Evolutionary conservation across 768 basidiomycete genomes (phyloP), one percentile per base, ranked within the genome.

Genomic region (Russula foetens): DNA sequence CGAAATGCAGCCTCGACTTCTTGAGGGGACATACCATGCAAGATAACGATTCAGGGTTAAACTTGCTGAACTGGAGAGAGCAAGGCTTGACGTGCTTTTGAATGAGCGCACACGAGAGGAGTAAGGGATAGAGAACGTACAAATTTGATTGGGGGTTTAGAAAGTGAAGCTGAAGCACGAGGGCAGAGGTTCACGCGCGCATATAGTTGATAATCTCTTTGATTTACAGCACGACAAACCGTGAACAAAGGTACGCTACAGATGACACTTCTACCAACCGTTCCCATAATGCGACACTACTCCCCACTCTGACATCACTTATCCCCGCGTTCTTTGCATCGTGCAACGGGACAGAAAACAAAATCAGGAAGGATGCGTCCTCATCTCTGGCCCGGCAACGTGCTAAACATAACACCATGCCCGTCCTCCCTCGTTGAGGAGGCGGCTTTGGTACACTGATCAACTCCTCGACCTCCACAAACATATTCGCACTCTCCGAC

Each of bases 1-100:
- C 68, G 74, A 65, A 67, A 66, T 41, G 54, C 49, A 50, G 53
- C 45, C 39, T 67, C 69, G 61, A 72, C 70, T 61, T 71, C 56
- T 67, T 68, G 73, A n/a, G 65, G 65, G 33, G 66, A 58, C 65
- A 63, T 67, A 50, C 59, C 50, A 52, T 59, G 44, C 61, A 47
- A 58, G 49, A 23, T 33, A 44, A 23, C 41, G 48, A 58, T 44
- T 50, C 47, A 44, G 57, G 21, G 15, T 50, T 44, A 46, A 38
- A 46, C 31, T 35, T 23, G 6, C 31, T 56, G 29, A 4, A 35
- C 11, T 35, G 38, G 39, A 38, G 11, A 1, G 26, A 11, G 11
- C 19, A 38, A 12, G 35, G 46, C 45, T 48, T 15, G 46, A 48
- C 39, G 19, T 44, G 2, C 11, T 4, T 21, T n/a, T 51, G 49